These are phyloP conservation scores for Ajuga reptans DNA, from an alignment of 305 asterid species.

Conservation along the genomic window DNA sequence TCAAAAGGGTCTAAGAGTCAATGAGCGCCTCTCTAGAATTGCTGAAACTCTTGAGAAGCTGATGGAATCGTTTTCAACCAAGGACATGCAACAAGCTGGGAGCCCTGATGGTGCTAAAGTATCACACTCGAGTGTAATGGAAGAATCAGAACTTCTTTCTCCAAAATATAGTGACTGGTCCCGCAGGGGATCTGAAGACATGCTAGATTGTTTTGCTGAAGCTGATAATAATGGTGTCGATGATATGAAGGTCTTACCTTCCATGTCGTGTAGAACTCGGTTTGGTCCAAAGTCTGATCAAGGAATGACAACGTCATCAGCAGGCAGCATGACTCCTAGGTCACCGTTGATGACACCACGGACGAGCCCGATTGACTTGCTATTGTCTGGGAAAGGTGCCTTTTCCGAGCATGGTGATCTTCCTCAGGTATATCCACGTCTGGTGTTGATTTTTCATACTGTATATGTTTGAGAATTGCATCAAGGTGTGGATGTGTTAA, in stretches of 20 bases:
- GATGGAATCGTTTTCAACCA: conserved; percentile 69
- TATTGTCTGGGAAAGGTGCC: conserved; percentile 82
- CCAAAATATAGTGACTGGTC: conserved; percentile 97
- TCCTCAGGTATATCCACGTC: conserved; percentile 64
- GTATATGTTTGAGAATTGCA: no score
- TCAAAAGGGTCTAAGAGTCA: conserved; percentile 83
- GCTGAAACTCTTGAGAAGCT: conserved; percentile 89
- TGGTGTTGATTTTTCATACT: not conserved
- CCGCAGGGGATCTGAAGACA: conserved; percentile 94
- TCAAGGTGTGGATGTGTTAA: no score
- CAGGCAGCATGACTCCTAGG: conserved; percentile 96
- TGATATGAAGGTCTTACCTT: conserved; percentile 70
- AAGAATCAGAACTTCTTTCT: conserved; percentile 79
- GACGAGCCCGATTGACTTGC: conserved; percentile 77
- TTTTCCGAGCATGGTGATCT: conserved; percentile 94
- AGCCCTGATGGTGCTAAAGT: conserved; percentile 81
- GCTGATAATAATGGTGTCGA: conserved; percentile 69
- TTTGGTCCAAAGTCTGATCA: conserved; percentile 96
- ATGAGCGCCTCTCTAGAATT: conserved; percentile 76
- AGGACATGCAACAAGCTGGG: conserved; percentile 57
- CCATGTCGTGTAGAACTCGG: conserved; percentile 81
- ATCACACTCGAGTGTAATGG: conserved; percentile 70
- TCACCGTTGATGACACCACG: conserved; percentile 91
- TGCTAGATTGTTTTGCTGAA: conserved; percentile 82
- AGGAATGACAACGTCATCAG: conserved; percentile 97